Conservation (phyloP, 106 monocot genomes). For the Dactylorhiza incarnata region DNA sequence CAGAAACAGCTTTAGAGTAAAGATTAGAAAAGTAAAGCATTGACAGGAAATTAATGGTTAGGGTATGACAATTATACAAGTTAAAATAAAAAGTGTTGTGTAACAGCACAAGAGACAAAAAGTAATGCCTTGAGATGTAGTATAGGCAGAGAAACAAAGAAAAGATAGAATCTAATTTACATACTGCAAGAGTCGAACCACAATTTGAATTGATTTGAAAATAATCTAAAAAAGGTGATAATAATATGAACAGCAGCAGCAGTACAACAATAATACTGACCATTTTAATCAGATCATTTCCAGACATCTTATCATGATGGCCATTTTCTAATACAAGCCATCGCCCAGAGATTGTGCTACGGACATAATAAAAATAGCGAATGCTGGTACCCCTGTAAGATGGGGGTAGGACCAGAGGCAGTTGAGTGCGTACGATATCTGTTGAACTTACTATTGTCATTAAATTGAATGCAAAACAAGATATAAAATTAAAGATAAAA, state of each 20-base stretch:
- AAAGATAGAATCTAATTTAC: neutral
- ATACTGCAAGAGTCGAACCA: neutral
- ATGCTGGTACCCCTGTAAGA: conserved; percentile 85
- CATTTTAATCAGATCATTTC: conserved; percentile 52
- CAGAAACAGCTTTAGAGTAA: neutral
- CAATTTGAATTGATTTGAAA: neutral
- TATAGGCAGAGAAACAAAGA: neutral
- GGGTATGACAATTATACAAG: neutral
- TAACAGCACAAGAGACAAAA: neutral
- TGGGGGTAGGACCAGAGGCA: conserved; percentile 84
- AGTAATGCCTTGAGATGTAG: neutral
- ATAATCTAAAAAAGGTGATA: neutral
- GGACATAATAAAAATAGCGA: conserved; percentile 91
- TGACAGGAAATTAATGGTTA: neutral
- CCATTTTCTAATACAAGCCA: conserved; percentile 72
- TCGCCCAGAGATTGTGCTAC: conserved; percentile 51
- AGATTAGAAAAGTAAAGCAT: neutral
- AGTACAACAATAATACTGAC: conserved; percentile 29
- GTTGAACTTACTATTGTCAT: conserved; percentile 8
- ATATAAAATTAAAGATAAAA: neutral
- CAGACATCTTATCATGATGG: conserved; percentile 28
- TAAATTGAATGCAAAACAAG: neutral
- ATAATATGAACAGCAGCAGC: neutral
- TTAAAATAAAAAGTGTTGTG: neutral
- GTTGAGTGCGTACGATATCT: conserved; percentile 73